Base-by-base conservation (phyloP, 2,329 filamentous ascomycete species). In the Trichoderma gracile region DNA sequence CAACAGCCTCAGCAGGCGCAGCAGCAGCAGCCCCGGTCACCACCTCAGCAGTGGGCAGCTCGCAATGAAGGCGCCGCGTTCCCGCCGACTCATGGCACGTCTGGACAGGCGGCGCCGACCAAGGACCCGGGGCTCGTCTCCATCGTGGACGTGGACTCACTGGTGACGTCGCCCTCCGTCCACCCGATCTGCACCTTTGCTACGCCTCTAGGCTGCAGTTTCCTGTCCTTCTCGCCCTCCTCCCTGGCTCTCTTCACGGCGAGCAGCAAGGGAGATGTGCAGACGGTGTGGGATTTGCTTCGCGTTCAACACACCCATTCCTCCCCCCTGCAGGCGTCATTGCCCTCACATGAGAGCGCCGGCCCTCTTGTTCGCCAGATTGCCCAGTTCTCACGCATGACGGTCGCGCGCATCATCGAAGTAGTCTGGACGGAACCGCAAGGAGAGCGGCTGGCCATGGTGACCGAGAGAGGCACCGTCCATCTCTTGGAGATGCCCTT, bases 391-490 rank as follows among this genome's bases (percentile, higher is more conserved):
- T 91, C 92, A 21, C 88, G 95, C 46, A 90, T 97, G 85, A 98
- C 94, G 2, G 90, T 94, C 55, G 92, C 95, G 3, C 90, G 91
- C 61, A 92, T 98, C 63, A 86, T 97, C 23, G 94, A 97, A 72
- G 91, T 97, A 47, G 87, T 88, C 3, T 99, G 95, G 95, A 89
- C 90, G 1, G 84, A 86, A 62, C 91, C 91, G 3, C 88, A 89
- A 63, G 92, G 91, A 23, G 91, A 96, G 73, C 89, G 91, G 65
- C 79, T 96, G 45, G 94, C 93, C 1, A 88, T 99, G 78, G 87
- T 97, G 27, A 98, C 95, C 0, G 92, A 96, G 72, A 91, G 93
- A 70, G 93, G 94, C n/a, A 99, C 95, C 9, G 88, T 97, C 12
- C 95, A 99, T 77, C 85, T 98, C 49, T 89, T 97, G 68, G 91